These are phyloP conservation scores for Exophiala bonariae DNA, from an alignment of 2,329 filamentous ascomycete genomes.

Conservation along the genomic window DNA sequence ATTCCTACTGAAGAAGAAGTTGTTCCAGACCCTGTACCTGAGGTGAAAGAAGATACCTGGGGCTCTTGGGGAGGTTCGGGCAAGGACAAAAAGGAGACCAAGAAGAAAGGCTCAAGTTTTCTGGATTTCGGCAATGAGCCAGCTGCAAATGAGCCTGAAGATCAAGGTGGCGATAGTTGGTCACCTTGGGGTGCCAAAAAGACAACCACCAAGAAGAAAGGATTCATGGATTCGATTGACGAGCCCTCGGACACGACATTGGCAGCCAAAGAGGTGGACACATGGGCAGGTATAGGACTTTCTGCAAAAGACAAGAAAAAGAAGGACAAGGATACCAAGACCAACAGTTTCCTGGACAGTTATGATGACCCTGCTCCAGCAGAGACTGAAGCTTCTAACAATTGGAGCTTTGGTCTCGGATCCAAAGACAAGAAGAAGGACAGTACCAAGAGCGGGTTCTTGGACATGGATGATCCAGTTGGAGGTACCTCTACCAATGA, in stretches of 20 bases:
- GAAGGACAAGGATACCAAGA: conserved; percentile 21
- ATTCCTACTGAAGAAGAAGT: conserved; percentile 15
- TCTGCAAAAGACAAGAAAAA: conserved; percentile 19
- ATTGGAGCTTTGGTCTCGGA: not conserved
- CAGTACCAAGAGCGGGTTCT: conserved; percentile 11
- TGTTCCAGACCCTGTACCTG: conserved; percentile 26
- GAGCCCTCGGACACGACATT: not conserved
- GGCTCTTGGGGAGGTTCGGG: conserved; percentile 41
- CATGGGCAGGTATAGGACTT: not conserved
- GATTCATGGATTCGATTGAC: not conserved
- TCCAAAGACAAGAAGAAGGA: conserved; percentile 11
- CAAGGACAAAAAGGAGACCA: conserved; percentile 48
- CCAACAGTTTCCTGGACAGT: not conserved
- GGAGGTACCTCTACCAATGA: no score
- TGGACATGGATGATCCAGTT: not conserved
- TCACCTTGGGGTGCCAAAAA: conserved; percentile 11
- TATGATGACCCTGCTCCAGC: no score
- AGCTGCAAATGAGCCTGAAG: not conserved
- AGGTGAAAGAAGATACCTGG: conserved; percentile 49
- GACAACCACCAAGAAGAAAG: conserved; percentile 15
- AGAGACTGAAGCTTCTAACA: not conserved
- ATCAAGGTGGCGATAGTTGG: conserved; percentile 13
- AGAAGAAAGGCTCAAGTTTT: conserved; percentile 36
- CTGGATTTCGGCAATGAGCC: not conserved
- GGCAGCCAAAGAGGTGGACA: not conserved